Evolutionary conservation across 2,329 filamentous ascomycete genomes (phyloP).

Genomic region (Fusarium guadeloupense): DNA sequence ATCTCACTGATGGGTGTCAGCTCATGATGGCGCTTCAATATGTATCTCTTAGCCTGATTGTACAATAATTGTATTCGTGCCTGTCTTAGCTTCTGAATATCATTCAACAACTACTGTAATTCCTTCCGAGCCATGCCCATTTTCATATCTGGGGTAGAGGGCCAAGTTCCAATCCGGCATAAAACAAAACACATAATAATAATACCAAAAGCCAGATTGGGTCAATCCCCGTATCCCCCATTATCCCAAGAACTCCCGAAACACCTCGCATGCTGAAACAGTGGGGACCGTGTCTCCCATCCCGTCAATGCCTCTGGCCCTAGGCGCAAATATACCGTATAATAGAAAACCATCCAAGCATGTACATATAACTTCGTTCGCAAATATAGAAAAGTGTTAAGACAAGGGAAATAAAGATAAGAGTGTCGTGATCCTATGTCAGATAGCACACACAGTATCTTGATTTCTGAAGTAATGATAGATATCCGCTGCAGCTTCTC

Average conservation of each 20-base stretch:
- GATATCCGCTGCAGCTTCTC: background rate
- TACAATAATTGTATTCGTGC: slow-evolving; percentile 9
- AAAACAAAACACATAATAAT: slow-evolving; percentile 24
- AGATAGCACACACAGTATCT: slow-evolving; percentile 7
- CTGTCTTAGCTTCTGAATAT: slow-evolving; percentile 4
- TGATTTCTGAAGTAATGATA: slow-evolving; percentile 1
- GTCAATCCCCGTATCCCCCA: slow-evolving; percentile 12
- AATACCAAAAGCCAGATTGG: slow-evolving; percentile 25
- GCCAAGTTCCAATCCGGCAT: slow-evolving; percentile 16
- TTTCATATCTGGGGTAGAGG: slow-evolving; percentile 27
- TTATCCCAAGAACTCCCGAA: slow-evolving; percentile 29
- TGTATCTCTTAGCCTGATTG: slow-evolving; percentile 28
- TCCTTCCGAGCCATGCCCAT: slow-evolving; percentile 21
- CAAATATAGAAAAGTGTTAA: slow-evolving; percentile 27
- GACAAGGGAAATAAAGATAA: slow-evolving; percentile 23
- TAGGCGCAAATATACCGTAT: slow-evolving; percentile 11
- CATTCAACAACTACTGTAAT: slow-evolving; percentile 24
- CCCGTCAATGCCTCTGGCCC: slow-evolving; percentile 22
- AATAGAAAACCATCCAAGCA: slow-evolving; percentile 17
- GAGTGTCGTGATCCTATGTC: slow-evolving; percentile 15
- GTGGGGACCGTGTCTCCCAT: slow-evolving; percentile 8
- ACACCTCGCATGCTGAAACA: slow-evolving; percentile 35
- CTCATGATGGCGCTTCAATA: slow-evolving; percentile 36
- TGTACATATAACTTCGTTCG: slow-evolving; percentile 12
- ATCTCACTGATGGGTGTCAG: slow-evolving; percentile 38